Evolutionary conservation across 768 basidiomycete genomes (phyloP), one percentile per base, ranked within the genome.

Genomic region (Phanerochaete sordida): DNA sequence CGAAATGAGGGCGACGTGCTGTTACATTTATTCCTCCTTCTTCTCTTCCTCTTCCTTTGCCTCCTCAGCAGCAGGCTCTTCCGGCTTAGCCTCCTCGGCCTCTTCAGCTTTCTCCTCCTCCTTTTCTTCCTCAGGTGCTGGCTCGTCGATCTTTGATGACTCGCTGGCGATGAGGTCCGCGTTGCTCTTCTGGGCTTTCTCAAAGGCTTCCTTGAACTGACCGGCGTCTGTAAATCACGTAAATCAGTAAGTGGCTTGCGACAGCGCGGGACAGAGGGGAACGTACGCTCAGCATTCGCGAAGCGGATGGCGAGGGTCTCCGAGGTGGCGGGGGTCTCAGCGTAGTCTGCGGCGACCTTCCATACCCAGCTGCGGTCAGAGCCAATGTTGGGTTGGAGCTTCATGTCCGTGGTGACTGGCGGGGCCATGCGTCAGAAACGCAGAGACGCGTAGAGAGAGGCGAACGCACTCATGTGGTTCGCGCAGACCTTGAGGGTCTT

Each of bases 401-500:
- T 85, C 93, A 98, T 98, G 65, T 97, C 95, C 44, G 81, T 62
- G 26, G 91, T 76, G 72, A 98, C 96, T 98, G 66, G 11, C 5
- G 8, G n/a, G 12, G n/a, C 7, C 30, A 30, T 23, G 2, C 30
- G 31, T 51, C 31, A 51, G 30, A 9, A 15, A 49, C 48, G 26
- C 24, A n/a, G 4, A 49, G 6, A 28, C 48, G 26, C 24, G n/a
- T 49, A 46, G 54, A n/a, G n/a, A n/a, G 37, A 35, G 26, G 15
- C 52, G 24, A 12, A 76, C 81, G 77, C 69, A 98, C 97, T 86
- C 65, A 85, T 76, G 77, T 98, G 97, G 80, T 99, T 99, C 59
- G 97, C 97, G 76, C 97, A 98, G 77, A 98, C 95, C 76, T 99
- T 98, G 76, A 94, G 83, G 50, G 97, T 99, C 87, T 98, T 98